Base-by-base conservation (phyloP, 441 rosid species). In the Syzygium malaccense region DNA sequence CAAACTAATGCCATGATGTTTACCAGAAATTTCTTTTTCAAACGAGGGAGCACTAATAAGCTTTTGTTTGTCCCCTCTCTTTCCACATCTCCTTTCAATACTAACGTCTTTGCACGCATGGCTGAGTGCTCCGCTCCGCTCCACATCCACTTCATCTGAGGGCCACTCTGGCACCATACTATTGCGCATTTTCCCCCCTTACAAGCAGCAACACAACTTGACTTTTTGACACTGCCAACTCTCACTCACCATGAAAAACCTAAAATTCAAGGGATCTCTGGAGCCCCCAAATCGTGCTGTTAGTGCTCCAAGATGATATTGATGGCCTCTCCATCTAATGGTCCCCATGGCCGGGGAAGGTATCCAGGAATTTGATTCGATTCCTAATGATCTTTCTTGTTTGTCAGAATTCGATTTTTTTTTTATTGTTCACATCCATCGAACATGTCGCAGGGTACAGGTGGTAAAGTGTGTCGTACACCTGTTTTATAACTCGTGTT, bases 401-500 rank as follows among this genome's bases (percentile, higher is more conserved):
- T 62, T 7, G 37, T n/a, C 19, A 14, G 20, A 7, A 7, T 62
- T n/a, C 19, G 6, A 14, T 55, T 19, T 62, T 57, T 57, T 56
- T 25, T 30, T 62, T 14, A 6, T n/a, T 15, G 71, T 14, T 62
- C 8, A 62, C 14, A 9, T n/a, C 17, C 37, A 30, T 64, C 5
- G 17, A 64, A 64, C 23, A 30, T 4, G 23, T 64, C 23, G 0
- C 2, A 30, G 41, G 15, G 23, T 64, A 4, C 41, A 30, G 5
- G 0, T 28, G 0, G 3, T 58, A 58, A 58, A 58, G 26, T 11
- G 2, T 25, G 30, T 26, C 64, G 26, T 58, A 12, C 1, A 1
- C 3, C 7, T n/a, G 26, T 58, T 58, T 58, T 0, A 0, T 58
- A 26, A 58, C 64, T 58, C 0, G 0, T 26, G 25, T 58, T 4